Conservation (phyloP, 129 eudicot species). For the Saposhnikovia divaricata region DNA sequence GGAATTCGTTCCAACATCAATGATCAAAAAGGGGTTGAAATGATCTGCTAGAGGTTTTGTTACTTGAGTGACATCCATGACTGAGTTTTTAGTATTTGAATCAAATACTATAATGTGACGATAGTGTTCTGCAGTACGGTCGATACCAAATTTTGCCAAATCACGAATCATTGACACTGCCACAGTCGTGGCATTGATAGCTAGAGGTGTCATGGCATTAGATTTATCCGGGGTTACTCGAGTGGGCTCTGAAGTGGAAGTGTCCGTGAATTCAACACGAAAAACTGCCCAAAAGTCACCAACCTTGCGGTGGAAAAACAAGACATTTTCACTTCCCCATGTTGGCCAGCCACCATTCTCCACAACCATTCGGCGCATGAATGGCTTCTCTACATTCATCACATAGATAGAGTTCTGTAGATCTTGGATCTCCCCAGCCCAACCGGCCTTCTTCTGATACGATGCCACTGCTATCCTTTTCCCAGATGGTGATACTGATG, state of each 20-base stretch:
- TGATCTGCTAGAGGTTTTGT: background rate
- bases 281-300: constrained; percentile 3
- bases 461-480: constrained; percentile 8
- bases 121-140: background rate
- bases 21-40: background rate
- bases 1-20: background rate
- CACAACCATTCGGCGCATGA: background rate
- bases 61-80: background rate
- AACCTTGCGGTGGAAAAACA: constrained; percentile 12
- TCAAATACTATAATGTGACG: constrained; percentile 3
- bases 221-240: background rate
- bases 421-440: constrained; percentile 14
- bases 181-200: background rate
- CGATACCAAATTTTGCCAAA: constrained; percentile 1
- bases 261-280: background rate
- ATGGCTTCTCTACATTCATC: constrained; percentile 10
- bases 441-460: constrained; percentile 7
- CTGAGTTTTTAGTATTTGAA: background rate
- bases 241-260: background rate
- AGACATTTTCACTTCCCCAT: constrained; percentile 1
- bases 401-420: background rate
- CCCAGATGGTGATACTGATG: constrained; percentile 2
- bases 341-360: constrained; percentile 7
- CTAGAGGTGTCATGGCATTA: background rate
- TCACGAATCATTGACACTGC: constrained; percentile 6